A percentile compares a stretch with the other conserved stretches of the same genome.
phyloP scores from a whole-genome alignment of 2,329 filamentous ascomycete genomes.

The Verticillium zaregamsianum region DNA sequence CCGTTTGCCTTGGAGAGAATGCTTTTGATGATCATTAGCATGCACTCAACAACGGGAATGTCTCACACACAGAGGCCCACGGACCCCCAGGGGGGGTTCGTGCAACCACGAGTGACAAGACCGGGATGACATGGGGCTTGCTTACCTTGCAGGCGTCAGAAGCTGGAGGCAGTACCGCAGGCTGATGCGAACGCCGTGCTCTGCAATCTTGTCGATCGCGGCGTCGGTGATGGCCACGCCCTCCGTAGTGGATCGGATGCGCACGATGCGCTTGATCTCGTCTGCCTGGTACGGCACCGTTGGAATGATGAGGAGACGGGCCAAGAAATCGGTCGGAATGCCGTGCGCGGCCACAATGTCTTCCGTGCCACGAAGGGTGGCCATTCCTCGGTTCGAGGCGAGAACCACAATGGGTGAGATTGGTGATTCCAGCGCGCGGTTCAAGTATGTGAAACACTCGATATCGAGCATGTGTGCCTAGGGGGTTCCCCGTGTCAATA shows the following conservation, averaged over 20 bases:
- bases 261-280: conserved; percentile 91
- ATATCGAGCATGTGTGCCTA: conserved; percentile 99
- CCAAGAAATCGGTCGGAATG: conserved; percentile 88
- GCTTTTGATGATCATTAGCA: conserved; percentile 39
- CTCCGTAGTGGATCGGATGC: conserved; percentile 78
- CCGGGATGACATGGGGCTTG: conserved; percentile 9
- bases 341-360: conserved; percentile 85
- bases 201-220: conserved; percentile 81
- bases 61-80: conserved; percentile 17
- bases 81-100: conserved; percentile 3
- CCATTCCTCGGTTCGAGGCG: conserved; percentile 93
- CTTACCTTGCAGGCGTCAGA: conserved; percentile 74
- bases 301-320: conserved; percentile 91
- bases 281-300: conserved; percentile 83
- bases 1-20: conserved; percentile 86
- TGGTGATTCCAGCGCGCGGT: conserved; percentile 90
- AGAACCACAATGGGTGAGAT: conserved; percentile 97
- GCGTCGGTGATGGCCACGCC: conserved; percentile 73
- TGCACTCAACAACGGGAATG: conserved; percentile 13
- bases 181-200: conserved; percentile 84
- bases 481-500: conserved; percentile 78
- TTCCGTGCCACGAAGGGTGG: conserved; percentile 82
- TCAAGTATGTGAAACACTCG: conserved; percentile 98
- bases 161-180: conserved; percentile 91
- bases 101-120: not conserved